Percentiles rank a stretch among this genome's conserved stretches.
Evolutionary conservation across 73 alveolate species (phyloP).

Genomic region (Paramecium primaurelia): DNA sequence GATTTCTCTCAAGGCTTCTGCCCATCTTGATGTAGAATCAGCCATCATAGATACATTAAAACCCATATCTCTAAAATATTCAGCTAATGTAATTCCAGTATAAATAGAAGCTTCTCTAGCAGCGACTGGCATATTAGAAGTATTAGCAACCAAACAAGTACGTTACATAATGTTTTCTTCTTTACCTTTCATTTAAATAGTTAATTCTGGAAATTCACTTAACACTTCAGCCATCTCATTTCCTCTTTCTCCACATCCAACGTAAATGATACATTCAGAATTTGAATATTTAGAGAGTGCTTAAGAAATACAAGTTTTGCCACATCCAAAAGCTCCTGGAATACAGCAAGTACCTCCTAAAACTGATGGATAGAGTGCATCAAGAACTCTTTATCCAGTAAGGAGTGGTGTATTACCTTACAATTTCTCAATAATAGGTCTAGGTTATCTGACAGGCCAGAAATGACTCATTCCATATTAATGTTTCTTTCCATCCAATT

Average conservation of each 20-base stretch:
- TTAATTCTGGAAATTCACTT: constrained; percentile 96
- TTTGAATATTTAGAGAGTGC: constrained; percentile 97
- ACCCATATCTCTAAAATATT: constrained; percentile 99
- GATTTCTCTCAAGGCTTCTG: constrained; percentile 99
- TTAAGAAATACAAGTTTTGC: constrained; percentile 97
- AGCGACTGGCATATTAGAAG: constrained; percentile 99
- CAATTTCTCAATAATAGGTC: constrained; percentile 87
- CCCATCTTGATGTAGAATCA: constrained; percentile 99
- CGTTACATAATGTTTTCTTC: constrained; percentile 96
- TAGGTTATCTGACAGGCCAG: constrained; percentile 93
- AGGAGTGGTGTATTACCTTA: constrained; percentile 84
- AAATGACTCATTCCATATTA: constrained; percentile 84
- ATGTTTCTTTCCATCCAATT: constrained; percentile 81
- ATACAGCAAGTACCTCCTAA: constrained; percentile 98
- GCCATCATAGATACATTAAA: constrained; percentile 98
- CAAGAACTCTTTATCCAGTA: constrained; percentile 95
- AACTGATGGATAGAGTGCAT: constrained; percentile 95
- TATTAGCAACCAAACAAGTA: constrained; percentile 97
- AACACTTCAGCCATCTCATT: constrained; percentile 99
- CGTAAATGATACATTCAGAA: constrained; percentile 94
- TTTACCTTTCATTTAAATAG: constrained; percentile 82
- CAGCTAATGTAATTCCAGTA: constrained; percentile 99
- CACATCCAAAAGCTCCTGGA: constrained; percentile 99
- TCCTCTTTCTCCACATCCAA: constrained; percentile 99
- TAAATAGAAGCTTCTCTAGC: constrained; percentile 99